Evolutionary conservation across 1,139 yeast genomes (phyloP), one percentile per base, ranked within the genome.

Genomic region (Candida tetrigidarum): DNA sequence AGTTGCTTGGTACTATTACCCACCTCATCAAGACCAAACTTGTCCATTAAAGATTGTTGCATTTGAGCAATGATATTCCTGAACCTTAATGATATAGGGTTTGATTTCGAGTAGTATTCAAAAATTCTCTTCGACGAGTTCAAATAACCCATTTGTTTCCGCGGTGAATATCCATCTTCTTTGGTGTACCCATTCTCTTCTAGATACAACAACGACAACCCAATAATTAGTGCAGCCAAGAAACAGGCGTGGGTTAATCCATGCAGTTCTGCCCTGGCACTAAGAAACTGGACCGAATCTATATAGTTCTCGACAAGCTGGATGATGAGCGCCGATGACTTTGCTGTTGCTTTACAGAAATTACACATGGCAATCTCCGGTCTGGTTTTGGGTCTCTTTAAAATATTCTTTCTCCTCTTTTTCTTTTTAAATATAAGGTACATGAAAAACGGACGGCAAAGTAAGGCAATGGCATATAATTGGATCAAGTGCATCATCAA

Each of bases 361-460:
- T 55, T 51, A 20, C 50, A 43, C 41, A 51, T 49, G 22, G 53
- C 50, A 19, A 41, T 34, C 30, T 51, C 52, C 27, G 47, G 50
- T 23, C 48, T 33, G 11, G 47, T 46, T 42, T 44, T 49, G 10
- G 45, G 44, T 22, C 45, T 32, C 18, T 45, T 47, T 3, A 27
- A 8, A 9, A 42, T 20, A 11, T 33, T 19, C 20, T 37, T 38
- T 12, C 32, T 39, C 25, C 42, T 45, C 18, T 32, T 40, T 18
- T 41, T 43, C 18, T 42, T 41, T 11, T 38, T 39, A 22, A 47
- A 47, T 12, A 46, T 41, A 5, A 51, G 25, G 35, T 47, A 69
- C 54, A 71, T 66, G 54, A 71, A 70, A 49, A 75, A 75, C n/a
- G 80, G 79, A 19, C 77, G 63, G 28, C 76, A 62, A 19, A 75